Evolutionary conservation across 73 alveolate genomes (phyloP), one percentile per base, ranked within the genome.

Genomic region (Effrenium voratum): DNA sequence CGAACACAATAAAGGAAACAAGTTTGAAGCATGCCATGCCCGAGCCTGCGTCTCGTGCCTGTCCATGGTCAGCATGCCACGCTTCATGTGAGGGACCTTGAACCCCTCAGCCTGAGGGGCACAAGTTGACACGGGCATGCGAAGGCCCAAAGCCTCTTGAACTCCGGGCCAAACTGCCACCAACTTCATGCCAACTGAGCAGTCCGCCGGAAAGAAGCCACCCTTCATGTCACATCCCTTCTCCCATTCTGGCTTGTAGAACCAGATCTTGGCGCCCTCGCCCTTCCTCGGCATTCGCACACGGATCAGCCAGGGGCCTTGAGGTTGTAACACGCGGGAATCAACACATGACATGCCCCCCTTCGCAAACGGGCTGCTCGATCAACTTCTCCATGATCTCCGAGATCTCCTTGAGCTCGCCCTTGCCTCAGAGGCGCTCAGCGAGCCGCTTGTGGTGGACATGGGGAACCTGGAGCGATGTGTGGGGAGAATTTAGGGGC

Each of bases 11-110:
- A n/a, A n/a, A n/a, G n/a, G n/a, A n/a, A n/a, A n/a, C n/a, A n/a
- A n/a, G n/a, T n/a, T n/a, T n/a, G n/a, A n/a, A n/a, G n/a, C n/a
- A n/a, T n/a, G 63, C 63, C 63, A 30, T 40, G 45, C 44, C 22
- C 36, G 13, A 57, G 52, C 95, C 95, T 90, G 82, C 55, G 87
- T 75, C 87, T 90, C 97, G 55, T 90, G 87, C n/a, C 97, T 86
- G 86, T 90, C 97, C 97, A 90, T 90, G 76, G 97, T 75, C 55
- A 90, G 86, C 97, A 90, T 90, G 12, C 97, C 97, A 32, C 80
- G 75, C 59, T 68, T 66, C 97, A 66, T 90, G 87, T 73, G 87
- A 46, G 97, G 86, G 38, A 90, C 97, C 34, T 90, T 90, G 86
- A 90, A 90, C 87, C 87, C 83, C 26, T 90, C 97, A 16, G 87